Base-by-base conservation (phyloP, 2,329 filamentous ascomycete species). In the Setomelanomma holmii region DNA sequence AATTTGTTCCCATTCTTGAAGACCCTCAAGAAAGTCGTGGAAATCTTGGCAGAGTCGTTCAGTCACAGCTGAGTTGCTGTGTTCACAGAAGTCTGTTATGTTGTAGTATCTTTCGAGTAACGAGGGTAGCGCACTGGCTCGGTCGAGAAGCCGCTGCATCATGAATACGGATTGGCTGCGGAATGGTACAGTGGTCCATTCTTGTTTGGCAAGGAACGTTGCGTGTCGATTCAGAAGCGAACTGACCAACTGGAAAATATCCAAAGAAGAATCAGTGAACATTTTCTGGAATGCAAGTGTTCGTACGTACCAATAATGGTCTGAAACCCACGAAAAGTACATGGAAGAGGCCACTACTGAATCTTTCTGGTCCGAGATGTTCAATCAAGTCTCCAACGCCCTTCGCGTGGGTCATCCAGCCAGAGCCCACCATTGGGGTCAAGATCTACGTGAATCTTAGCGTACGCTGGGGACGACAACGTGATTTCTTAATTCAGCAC, bases 241-340 rank as follows among this genome's bases (percentile, higher is more conserved):
- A 20, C 44, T 46, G 17, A 52, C 17, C 22, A 52, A 17, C 49
- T 47, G 24, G 27, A 21, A 14, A 41, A 51, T 27, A 36, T 19
- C 10, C 30, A 11, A 51, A 6, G 30, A 40, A 21, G 20, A 22
- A 40, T 51, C 8, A 51, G 42, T 40, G 33, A 40, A 6, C 23
- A 21, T 14, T 19, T 42, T 49, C 21, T 23, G 35, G 44, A 47
- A 12, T 19, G 4, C 17, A 44, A 16, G 8, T 19, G 6, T 35
- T 10, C 19, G 10, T 16, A 47, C 49, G 16, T 52, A 52, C 49
- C 24, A 52, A 38, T 38, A 52, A 27, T 21, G 49, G 49, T 47
- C 49, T 46, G 38, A 52, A 52, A 17, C 49, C 49, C 23, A 52
- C 20, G 19, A 52, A 52, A 24, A 52, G 8, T 7, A 30, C 45